Evolutionary conservation across 164 flowering plant genomes (phyloP).

Genomic region (Chimonanthus praecox): DNA sequence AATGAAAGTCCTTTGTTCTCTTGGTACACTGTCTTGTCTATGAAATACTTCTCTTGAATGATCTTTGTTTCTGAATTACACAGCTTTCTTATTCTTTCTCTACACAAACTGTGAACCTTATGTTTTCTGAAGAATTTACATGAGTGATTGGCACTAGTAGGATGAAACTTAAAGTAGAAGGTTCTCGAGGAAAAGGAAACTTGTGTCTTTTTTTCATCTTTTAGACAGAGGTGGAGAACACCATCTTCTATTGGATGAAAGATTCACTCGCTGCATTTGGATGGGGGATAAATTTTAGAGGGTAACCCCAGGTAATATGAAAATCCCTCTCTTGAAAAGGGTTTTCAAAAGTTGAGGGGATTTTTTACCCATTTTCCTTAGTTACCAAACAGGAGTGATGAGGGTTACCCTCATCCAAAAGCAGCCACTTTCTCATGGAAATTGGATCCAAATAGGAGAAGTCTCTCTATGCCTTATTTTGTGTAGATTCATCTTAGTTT

Average conservation of each 20-base stretch:
- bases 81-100: not conserved
- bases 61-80: not conserved
- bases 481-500: no score
- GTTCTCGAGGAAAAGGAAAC: not conserved
- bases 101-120: not conserved
- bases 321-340: not conserved
- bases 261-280: not conserved
- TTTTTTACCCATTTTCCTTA: not conserved
- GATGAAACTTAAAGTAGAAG: not conserved
- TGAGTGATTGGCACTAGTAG: not conserved
- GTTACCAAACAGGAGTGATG: no score
- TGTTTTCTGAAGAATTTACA: not conserved
- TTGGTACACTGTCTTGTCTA: not conserved
- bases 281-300: not conserved
- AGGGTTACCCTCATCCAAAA: no score
- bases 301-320: not conserved
- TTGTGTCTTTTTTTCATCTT: no score
- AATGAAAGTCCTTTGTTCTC: not conserved
- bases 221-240: not conserved
- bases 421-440: no score
- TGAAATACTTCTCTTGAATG: not conserved
- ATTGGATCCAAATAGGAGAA: no score
- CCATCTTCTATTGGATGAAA: not conserved
- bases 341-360: no score
- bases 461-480: no score